phyloP scores from a whole-genome alignment of 1,139 yeast species.

The Saccharomyces pastorianus region DNA sequence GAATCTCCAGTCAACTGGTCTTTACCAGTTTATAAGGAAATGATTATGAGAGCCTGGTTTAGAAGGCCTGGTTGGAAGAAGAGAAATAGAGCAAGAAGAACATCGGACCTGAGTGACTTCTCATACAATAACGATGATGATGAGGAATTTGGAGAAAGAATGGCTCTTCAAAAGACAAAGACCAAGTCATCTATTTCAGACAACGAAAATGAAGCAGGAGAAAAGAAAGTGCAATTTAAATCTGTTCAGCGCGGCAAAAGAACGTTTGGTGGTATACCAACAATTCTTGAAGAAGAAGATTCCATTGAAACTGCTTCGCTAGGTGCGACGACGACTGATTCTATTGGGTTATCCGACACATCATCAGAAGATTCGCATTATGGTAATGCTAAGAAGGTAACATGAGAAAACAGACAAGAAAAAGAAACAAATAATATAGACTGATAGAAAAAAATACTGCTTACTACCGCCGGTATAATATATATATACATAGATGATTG shows the following conservation, averaged over 20 bases:
- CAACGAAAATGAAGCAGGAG: slow-evolving; percentile 14
- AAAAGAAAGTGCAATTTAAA: slow-evolving; percentile 23
- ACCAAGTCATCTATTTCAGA: slow-evolving; percentile 11
- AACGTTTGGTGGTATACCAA: slow-evolving; percentile 25
- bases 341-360: slow-evolving; percentile 14
- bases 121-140: slow-evolving; percentile 22
- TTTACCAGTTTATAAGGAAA: slow-evolving; percentile 21
- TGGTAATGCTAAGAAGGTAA: background rate
- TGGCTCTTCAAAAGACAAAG: slow-evolving; percentile 13
- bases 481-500: background rate
- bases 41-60: slow-evolving; percentile 22
- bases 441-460: background rate
- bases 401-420: background rate
- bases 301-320: slow-evolving; percentile 21
- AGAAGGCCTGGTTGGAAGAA: slow-evolving; percentile 27
- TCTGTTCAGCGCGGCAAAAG: slow-evolving; percentile 22
- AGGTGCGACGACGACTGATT: slow-evolving; percentile 14
- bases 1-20: slow-evolving; percentile 44
- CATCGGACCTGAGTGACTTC: slow-evolving; percentile 26
- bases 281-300: slow-evolving; percentile 25
- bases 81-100: slow-evolving; percentile 22
- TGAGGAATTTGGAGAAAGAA: background rate
- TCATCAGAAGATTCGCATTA: slow-evolving; percentile 8
- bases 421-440: too few species aligned
- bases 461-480: background rate